Evolutionary conservation across 352 stramenopile genomes (phyloP).

Genomic region (Phytophthora fragariae): DNA sequence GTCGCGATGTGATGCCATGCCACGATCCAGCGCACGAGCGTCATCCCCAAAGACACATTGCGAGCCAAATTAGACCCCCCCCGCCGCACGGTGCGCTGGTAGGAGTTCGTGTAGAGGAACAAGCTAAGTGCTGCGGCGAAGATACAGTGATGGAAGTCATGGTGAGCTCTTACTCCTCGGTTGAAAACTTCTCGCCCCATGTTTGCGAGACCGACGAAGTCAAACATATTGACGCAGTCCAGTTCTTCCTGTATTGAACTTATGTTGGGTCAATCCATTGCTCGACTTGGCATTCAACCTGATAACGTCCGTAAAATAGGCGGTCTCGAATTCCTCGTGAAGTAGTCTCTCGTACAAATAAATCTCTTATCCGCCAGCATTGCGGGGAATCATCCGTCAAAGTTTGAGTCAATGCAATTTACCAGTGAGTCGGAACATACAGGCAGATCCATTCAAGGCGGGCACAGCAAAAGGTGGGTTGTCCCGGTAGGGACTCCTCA

Average conservation of each 20-base stretch:
- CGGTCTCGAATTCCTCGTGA: conserved; percentile 17
- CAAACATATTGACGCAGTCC: conserved; percentile 39
- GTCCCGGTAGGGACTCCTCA: conserved; percentile 45
- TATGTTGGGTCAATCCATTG: conserved; percentile 32
- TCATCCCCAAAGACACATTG: conserved; percentile 46
- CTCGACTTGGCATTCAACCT: conserved; percentile 32
- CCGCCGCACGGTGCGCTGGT: conserved; percentile 24
- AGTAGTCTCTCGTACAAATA: conserved; percentile 29
- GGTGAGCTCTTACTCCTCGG: conserved; percentile 17
- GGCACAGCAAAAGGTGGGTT: conserved; percentile 39
- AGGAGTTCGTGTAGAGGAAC: conserved; percentile 39
- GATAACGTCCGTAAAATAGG: conserved; percentile 51
- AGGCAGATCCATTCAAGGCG: conserved; percentile 45
- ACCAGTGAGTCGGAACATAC: conserved; percentile 49
- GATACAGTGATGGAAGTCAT: conserved; percentile 41
- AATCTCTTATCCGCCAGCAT: conserved; percentile 34
- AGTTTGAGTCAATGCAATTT: conserved; percentile 39
- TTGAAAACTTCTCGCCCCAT: conserved; percentile 45
- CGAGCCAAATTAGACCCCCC: conserved; percentile 46
- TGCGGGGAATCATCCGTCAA: conserved; percentile 4
- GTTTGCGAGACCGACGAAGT: neutral
- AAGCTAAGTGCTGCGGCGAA: conserved; percentile 45
- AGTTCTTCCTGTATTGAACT: conserved; percentile 56
- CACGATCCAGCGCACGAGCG: conserved; percentile 55
- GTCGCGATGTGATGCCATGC: conserved; percentile 45